Base-by-base conservation (phyloP, 2,329 filamentous ascomycete species). In the Coniella vitis region DNA sequence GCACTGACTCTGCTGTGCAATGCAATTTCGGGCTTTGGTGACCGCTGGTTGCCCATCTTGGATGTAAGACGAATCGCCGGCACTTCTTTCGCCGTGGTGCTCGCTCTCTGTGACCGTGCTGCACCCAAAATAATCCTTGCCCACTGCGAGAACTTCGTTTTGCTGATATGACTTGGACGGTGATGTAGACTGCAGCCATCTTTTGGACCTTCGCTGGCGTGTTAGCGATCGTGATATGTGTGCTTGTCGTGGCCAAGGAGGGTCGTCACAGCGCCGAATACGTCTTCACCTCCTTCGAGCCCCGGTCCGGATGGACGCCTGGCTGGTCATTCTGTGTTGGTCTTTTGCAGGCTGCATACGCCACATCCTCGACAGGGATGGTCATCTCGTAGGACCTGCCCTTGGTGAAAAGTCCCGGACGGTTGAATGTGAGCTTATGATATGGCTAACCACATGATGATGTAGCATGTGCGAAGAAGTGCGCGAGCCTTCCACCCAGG, bases 321-420 rank as follows among this genome's bases (percentile, higher is more conserved):
- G 84, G 84, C 59, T 87, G 84, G 84, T 83, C 83, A 4, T 87
- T 86, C 68, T 81, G 78, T 61, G 80, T 88, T 51, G 84, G 84
- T 61, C 73, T 88, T 22, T 70, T 87, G 17, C 84, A 87, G 58
- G 84, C 81, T 43, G 84, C 80, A 54, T 87, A 88, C 60, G 83
- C 82, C 39, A 87, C 84, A 13, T 87, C 84, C 4, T 85, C 83
- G 14, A 87, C 84, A 0, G 86, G 86, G 66, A 89, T 89, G 85
- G 84, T 89, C 51, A 84, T 88, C 62, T 85, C 81, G 80, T 84
- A 68, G 73, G 79, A 72, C 42, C 53, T 22, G 29, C 21, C 45
- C 32, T 21, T 19, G 40, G 31, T 42, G 29, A n/a, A 29, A 32
- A 17, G 10, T 19, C n/a, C 25, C 38, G 29, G 38, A 41, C 38